Base-by-base conservation (phyloP, 2,329 filamentous ascomycete genomes). In the Verticillium alfalfae region DNA sequence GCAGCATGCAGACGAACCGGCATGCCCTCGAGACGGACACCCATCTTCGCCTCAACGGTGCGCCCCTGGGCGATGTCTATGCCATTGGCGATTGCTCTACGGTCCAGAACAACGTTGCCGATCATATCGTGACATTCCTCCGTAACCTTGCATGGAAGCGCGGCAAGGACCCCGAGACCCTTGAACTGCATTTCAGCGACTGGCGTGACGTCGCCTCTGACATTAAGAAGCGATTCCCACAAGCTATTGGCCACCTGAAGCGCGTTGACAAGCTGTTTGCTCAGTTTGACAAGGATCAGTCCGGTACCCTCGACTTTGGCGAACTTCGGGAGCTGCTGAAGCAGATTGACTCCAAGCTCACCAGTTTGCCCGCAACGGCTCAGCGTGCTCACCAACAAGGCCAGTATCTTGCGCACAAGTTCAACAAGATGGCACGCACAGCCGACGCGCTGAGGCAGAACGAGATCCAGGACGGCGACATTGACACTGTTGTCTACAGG, bases 331-430 rank as follows among this genome's bases (percentile, higher is more conserved):
- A 96, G 74, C 86, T 99, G 13, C 84, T 99, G 10, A 85, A 87
- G 69, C 92, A 98, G 73, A 98, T 99, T 69, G 96, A 99, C 77
- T 89, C 83, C 73, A 98, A 97, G 76, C 86, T 99, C 34, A 99
- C 95, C 1, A 96, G 91, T 34, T 82, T 99, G 2, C 95, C 95
- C 0, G 95, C 96, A 2, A 99, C 95, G 0, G 95, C 96, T 1
- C 95, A 99, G 76, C 90, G 95, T 64, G 95, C 95, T 15, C 92
- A 99, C 71, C 95, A 99, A 75, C 95, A 99, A 76, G 95, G 95
- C 34, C 82, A 90, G 66, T 99, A 99, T 74, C 87, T 99, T 0
- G 95, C 90, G 5, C 87, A 90, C 64, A 99, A 99, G 76, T 89
- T 99, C 78, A 97, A 96, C 79, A 94, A 93, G 76, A 84, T 98